phyloP scores from a whole-genome alignment of 2,329 filamentous ascomycete species.

The Seiridium unicorne region DNA sequence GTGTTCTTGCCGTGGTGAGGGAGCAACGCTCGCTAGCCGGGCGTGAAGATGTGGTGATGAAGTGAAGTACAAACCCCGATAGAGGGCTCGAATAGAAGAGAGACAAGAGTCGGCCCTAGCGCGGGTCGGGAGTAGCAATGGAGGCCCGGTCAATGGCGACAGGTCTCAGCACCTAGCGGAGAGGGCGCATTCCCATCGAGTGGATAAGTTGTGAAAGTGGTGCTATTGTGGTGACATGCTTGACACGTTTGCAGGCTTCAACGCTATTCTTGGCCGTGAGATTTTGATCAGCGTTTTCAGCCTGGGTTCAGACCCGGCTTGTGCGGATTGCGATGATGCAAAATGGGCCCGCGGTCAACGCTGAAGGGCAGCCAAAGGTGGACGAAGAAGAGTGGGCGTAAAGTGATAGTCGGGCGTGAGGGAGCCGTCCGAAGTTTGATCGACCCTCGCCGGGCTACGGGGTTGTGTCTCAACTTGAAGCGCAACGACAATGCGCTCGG shows the following conservation, averaged over 20 bases:
- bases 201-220: background rate
- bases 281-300: conserved; percentile 7
- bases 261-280: conserved; percentile 2
- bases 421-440: conserved; percentile 7
- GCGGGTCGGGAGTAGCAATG: background rate
- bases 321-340: background rate
- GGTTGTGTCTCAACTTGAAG: conserved; percentile 5
- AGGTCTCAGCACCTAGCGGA: conserved; percentile 7
- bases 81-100: background rate
- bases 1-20: conserved; percentile 25
- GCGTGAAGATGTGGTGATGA: conserved; percentile 4
- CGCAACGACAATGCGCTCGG: conserved; percentile 7
- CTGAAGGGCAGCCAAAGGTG: background rate
- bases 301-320: background rate
- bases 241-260: background rate
- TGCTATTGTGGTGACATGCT: conserved; percentile 6
- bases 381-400: background rate
- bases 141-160: conserved; percentile 5
- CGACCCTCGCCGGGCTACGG: background rate
- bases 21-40: conserved; percentile 12
- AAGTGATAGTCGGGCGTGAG: background rate
- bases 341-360: background rate
- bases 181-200: conserved; percentile 5
- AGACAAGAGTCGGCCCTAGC: background rate
- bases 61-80: conserved; percentile 7